Evolutionary conservation across 108 stramenopile genomes (phyloP).

Genomic region (Seminavis robusta): DNA sequence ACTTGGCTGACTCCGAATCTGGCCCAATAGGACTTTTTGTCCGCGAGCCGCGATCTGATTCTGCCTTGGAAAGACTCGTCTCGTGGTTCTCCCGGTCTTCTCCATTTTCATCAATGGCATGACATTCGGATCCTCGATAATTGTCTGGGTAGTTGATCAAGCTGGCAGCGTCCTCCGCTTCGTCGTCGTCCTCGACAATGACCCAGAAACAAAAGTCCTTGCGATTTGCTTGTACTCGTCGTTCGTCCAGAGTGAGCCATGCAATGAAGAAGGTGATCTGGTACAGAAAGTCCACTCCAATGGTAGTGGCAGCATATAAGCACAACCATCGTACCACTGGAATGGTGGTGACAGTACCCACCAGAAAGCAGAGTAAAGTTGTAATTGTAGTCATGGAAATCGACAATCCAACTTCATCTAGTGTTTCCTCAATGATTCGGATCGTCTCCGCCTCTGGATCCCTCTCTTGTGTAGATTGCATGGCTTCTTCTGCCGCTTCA

Average conservation of each 20-base stretch:
- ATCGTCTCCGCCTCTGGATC: not conserved
- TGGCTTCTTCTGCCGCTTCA: no score
- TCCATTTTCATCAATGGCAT: no score
- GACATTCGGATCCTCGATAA: no score
- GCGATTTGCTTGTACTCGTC: slow-evolving; percentile 1
- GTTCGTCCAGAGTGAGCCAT: slow-evolving; percentile 10
- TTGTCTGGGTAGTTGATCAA: no score
- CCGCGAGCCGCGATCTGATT: not conserved
- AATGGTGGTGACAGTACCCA: slow-evolving; percentile 8
- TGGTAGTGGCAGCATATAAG: slow-evolving; percentile 10
- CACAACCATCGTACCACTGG: slow-evolving; percentile 15
- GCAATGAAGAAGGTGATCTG: slow-evolving; percentile 24
- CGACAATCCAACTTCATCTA: slow-evolving; percentile 11
- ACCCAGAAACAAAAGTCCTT: slow-evolving; percentile 18
- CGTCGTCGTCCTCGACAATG: not conserved
- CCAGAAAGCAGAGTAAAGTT: slow-evolving; percentile 4
- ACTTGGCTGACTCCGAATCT: no score
- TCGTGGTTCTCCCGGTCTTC: slow-evolving; percentile 3
- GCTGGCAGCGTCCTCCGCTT: not conserved
- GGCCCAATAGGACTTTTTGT: no score
- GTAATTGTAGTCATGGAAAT: slow-evolving; percentile 20
- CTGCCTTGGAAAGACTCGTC: no score
- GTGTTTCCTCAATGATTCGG: slow-evolving; percentile 7
- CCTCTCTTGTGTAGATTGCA: no score
- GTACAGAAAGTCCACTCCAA: not conserved